phyloP scores from a whole-genome alignment of 371 early-diverging fungal genomes.

The Coemansia sp. region DNA sequence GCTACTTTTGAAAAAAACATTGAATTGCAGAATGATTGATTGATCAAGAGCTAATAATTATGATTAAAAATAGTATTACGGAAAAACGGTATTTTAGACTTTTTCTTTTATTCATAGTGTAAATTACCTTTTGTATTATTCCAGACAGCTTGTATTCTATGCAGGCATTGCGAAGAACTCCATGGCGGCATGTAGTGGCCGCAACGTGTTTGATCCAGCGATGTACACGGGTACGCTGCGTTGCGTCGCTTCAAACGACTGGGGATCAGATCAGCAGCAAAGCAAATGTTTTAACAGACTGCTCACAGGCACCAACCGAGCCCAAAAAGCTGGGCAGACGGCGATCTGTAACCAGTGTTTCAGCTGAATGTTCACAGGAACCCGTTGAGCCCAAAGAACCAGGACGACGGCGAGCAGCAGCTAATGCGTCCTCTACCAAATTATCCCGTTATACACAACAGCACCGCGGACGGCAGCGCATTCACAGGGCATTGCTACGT shows the following conservation, averaged over 20 bases:
- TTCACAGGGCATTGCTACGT: neutral
- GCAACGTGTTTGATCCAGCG: neutral
- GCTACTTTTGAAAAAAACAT: too few species aligned
- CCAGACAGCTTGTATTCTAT: neutral
- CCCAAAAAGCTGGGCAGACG: neutral
- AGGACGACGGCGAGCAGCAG: neutral
- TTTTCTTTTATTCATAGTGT: neutral
- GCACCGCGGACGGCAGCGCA: neutral
- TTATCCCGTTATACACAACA: slow-evolving; percentile 2
- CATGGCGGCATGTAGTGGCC: neutral
- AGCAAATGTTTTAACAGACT: neutral
- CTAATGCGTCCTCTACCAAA: neutral
- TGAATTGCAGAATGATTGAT: too few species aligned
- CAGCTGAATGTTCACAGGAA: neutral
- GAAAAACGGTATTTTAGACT: neutral
- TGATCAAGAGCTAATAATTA: too few species aligned
- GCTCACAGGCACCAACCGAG: neutral
- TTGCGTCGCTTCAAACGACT: neutral
- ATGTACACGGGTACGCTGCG: neutral
- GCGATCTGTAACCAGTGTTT: neutral
- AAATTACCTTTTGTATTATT: neutral
- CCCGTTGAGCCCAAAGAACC: neutral
- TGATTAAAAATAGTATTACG: too few species aligned
- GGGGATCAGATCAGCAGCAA: neutral
- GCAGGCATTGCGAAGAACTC: neutral